Base-by-base conservation (phyloP, 1,284 basidiomycete species). In the Cryptococcus jaspeensis region DNA sequence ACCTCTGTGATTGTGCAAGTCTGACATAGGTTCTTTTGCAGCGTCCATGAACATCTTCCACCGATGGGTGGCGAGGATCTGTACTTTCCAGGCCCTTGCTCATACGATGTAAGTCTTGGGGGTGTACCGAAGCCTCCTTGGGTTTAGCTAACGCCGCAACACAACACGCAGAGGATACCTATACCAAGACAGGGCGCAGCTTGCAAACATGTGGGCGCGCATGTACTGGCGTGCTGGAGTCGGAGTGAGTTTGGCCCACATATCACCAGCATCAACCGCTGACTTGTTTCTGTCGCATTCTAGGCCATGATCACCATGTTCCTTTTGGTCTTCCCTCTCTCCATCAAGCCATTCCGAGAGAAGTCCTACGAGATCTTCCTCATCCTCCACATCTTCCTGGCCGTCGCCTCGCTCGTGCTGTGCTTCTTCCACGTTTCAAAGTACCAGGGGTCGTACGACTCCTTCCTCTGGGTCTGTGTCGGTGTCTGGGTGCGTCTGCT, bases 301-400 rank as follows among this genome's bases (percentile, higher is more conserved):
- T n/a, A 66, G 64, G 65, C 62, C 0, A 59, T 59, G 15, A 41
- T 67, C 23, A 45, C 44, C 15, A 66, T 69, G 62, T 40, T 43
- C 12, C 38, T 65, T 7, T 23, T 67, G 9, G 9, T 32, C 5
- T 51, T 65, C 43, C 60, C 64, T 1, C 51, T 69, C 16, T 67
- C 67, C 1, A 53, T 70, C 49, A 58, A 56, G 25, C 53, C 64
- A 6, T 8, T 70, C 20, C 61, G 70, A 0, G 18, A 56, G 7
- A 28, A 47, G 2, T 54, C 44, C 44, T 72, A 72, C 56, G 70
- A 72, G 54, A 16, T 61, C 25, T 72, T 70, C 57, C 52, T 72
- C 25, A 32, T 66, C 16, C 40, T 62, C 9, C 70, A 72, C 50
- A 70, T 72, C 48, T 40, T 51, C n/a, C 54, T 71, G 16, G 63